Conservation (phyloP, 371 early-diverging fungal genomes). For the Rhizopus microsporus region DNA sequence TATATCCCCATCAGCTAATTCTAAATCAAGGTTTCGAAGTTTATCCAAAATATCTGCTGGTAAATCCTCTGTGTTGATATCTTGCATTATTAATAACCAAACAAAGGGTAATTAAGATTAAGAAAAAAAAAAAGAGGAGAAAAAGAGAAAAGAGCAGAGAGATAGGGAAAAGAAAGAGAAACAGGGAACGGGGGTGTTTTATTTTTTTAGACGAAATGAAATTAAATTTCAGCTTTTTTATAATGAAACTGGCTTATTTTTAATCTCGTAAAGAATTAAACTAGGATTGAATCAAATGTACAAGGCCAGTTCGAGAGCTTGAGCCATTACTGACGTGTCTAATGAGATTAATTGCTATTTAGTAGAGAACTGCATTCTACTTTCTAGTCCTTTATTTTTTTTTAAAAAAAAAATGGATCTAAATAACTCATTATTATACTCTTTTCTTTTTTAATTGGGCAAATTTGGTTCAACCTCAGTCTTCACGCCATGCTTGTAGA, state of each 20-base stretch:
- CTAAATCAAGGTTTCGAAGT: slow-evolving; percentile 57
- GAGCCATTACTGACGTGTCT: too few relatives aligned
- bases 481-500: not conserved
- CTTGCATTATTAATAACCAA: not conserved
- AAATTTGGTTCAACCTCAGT: not conserved
- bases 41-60: slow-evolving; percentile 52
- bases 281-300: too few relatives aligned
- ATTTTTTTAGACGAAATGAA: too few relatives aligned
- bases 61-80: slow-evolving; percentile 34
- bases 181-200: not conserved
- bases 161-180: not conserved
- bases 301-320: too few relatives aligned
- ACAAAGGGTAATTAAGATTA: not conserved
- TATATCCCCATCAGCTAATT: slow-evolving; percentile 69
- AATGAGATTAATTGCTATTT: too few relatives aligned
- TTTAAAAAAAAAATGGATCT: not conserved
- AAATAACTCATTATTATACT: not conserved
- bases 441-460: too few relatives aligned
- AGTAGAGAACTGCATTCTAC: too few relatives aligned
- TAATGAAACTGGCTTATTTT: too few relatives aligned
- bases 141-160: not conserved
- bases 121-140: slow-evolving; percentile 4
- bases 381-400: too few relatives aligned
- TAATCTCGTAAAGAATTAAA: too few relatives aligned
- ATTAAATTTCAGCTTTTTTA: too few relatives aligned